Base-by-base conservation (phyloP, 106 monocot species). In the Dendrobium nobile region DNA sequence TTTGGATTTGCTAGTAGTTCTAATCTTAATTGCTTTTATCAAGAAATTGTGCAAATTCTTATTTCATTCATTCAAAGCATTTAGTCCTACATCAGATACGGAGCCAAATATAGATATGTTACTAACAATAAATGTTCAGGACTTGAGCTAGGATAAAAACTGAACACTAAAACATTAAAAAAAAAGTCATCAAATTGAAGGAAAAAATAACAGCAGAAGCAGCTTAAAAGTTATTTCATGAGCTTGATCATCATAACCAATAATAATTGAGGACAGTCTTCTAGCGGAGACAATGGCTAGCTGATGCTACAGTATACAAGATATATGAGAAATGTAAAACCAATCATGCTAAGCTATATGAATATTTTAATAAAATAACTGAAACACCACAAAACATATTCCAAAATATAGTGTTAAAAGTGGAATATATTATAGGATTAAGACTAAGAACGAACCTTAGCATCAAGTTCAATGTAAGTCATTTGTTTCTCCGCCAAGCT, bases 401-500 rank as follows among this genome's bases (percentile, higher is more conserved):
- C 15, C 42, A 43, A 74, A 74, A 11, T 70, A 37, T 15, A 37
- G 70, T 41, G 41, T 33, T 74, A 18, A 74, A 43, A 47, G 74
- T 74, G 20, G 51, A 20, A 74, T 70, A 42, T 20, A 43, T 19
- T 44, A 76, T 24, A 26, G n/a, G 22, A 76, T 22, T 65, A 65
- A 17, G 48, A 76, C 51, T 44, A 47, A 41, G 20, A 13, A 26
- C 26, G 26, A 76, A 76, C 96, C 94, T 86, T 87, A 77, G 80
- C 72, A 77, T 98, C 94, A 78, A 94, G 80, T 75, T 98, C 94
- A 75, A 94, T 88, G 19, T 86, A 86, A 44, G 67, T 76, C 90
- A 98, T 87, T 56, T 92, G 83, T 82, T 94, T 91, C 80, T 84
- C 92, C 54, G 87, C 85, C 82, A 72, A 84, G 54, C 80, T 86